Evolutionary conservation across 169 alveolate genomes (phyloP).

Genomic region (Plasmodium fragile): DNA sequence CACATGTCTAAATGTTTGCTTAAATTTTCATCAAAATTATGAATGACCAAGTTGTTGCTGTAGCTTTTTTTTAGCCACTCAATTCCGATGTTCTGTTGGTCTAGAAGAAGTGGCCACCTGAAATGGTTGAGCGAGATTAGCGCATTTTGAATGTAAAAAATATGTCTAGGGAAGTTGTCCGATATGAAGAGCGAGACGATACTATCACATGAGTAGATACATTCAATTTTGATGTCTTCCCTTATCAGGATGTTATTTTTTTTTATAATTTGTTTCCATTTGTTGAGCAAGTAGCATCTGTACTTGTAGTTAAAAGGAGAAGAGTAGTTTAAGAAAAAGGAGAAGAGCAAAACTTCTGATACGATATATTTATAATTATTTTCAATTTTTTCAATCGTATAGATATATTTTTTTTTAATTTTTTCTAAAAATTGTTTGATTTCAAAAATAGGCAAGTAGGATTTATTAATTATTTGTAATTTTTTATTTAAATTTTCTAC

Average conservation of each 20-base stretch:
- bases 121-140: constrained; percentile 66
- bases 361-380: constrained; percentile 62
- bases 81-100: constrained; percentile 54
- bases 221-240: constrained; percentile 48
- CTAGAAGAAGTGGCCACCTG: constrained; percentile 65
- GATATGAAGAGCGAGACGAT: constrained; percentile 60
- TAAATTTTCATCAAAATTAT: constrained; percentile 69
- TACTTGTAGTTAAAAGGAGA: constrained; percentile 58
- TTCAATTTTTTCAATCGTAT: constrained; percentile 46
- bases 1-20: constrained; percentile 76
- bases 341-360: constrained; percentile 55
- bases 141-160: constrained; percentile 73
- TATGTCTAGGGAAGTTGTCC: constrained; percentile 70
- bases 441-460: constrained; percentile 44
- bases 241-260: constrained; percentile 43
- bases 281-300: constrained; percentile 33
- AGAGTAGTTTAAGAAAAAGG: constrained; percentile 65
- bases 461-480: constrained; percentile 53
- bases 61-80: constrained; percentile 72
- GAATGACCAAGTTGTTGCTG: constrained; percentile 57
- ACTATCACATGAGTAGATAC: constrained; percentile 59
- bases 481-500: constrained; percentile 57
- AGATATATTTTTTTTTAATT: constrained; percentile 43
- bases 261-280: constrained; percentile 64
- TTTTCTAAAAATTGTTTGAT: constrained; percentile 43